Evolutionary conservation across 1,284 basidiomycete species (phyloP), one percentile per base, ranked within the genome.

Genomic region (Fistulina hepatica): DNA sequence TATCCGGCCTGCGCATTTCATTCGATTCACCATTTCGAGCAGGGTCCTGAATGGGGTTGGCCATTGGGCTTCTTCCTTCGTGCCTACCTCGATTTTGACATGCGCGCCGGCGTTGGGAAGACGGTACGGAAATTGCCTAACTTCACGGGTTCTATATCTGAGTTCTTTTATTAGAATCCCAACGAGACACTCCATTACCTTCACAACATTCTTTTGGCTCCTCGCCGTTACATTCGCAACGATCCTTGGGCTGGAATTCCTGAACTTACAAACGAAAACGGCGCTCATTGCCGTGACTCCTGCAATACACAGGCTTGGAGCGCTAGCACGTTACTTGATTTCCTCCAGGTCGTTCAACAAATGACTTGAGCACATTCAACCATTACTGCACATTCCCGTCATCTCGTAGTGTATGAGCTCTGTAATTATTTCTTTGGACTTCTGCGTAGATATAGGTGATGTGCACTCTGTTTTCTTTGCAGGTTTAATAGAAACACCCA

Each of bases 241-340:
- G 88, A 94, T 53, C 67, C 80, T 9, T 97, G 92, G 92, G 76
- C 82, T 39, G 92, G 92, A 27, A 63, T 97, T 22, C 92, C 92
- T 1, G 93, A 97, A 60, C 62, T 97, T 48, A 91, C 86, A 42
- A 92, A 94, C 59, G 72, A 74, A 48, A 71, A 89, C 47, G 92
- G 90, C 6, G 58, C 63, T 33, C 77, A 76, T 60, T 95, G 92
- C 57, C 60, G 58, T 41, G 91, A 97, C 59, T 90, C 88, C 38
- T 95, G 92, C 56, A 67, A 72, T 38, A 91, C 91, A 22, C 92
- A 97, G 57, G 92, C 91, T 5, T 94, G 91, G 91, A 88, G 82
- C 54, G 73, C 84, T 24, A 89, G 85, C 56, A 91, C 86, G 16
- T 58, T 93, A 48, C 66, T 94, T 20, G 90, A 93, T 61, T 84